A percentile compares a stretch with the other conserved stretches of the same genome.
These are phyloP conservation scores for Xerophyta viscosa DNA, from an alignment of 106 monocot genomes.

Conservation along the genomic window DNA sequence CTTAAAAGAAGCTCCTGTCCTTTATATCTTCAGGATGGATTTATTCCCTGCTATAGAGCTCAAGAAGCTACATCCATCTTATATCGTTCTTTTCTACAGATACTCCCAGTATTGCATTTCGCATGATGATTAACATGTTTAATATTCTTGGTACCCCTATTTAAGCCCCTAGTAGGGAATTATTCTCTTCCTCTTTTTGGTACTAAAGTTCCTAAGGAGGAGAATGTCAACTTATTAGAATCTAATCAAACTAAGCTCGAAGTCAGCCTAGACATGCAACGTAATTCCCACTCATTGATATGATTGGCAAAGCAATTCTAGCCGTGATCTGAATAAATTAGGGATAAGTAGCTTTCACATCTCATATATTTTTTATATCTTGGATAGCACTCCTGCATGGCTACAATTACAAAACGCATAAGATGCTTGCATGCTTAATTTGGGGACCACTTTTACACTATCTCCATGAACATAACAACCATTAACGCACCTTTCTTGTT, in stretches of 20 bases:
- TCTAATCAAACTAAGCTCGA: too few species aligned
- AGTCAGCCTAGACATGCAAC: constrained; percentile 1
- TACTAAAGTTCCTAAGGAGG: constrained; percentile 1
- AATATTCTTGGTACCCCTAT: constrained; percentile 3
- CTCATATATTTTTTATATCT: constrained; percentile 4
- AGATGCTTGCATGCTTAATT: background rate
- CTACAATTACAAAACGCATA: background rate
- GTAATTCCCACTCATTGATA: constrained; percentile 17
- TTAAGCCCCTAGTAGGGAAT: constrained; percentile 1
- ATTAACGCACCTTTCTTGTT: too few species aligned
- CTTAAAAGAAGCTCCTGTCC: too few species aligned
- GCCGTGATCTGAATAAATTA: constrained; percentile 9
- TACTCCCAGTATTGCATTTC: constrained; percentile 26
- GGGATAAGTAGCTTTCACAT: background rate
- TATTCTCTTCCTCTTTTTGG: constrained; percentile 3
- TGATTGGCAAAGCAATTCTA: constrained; percentile 9
- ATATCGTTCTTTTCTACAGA: background rate
- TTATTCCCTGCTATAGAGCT: too few species aligned
- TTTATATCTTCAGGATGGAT: too few species aligned
- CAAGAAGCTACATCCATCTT: too few species aligned
- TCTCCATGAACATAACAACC: too few species aligned
- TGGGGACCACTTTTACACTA: constrained; percentile 7
- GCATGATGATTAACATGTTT: constrained; percentile 11
- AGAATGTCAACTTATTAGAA: constrained; percentile 16
- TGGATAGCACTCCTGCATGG: constrained; percentile 3